phyloP scores from a whole-genome alignment of 106 monocot genomes.

The Posidonia australis region DNA sequence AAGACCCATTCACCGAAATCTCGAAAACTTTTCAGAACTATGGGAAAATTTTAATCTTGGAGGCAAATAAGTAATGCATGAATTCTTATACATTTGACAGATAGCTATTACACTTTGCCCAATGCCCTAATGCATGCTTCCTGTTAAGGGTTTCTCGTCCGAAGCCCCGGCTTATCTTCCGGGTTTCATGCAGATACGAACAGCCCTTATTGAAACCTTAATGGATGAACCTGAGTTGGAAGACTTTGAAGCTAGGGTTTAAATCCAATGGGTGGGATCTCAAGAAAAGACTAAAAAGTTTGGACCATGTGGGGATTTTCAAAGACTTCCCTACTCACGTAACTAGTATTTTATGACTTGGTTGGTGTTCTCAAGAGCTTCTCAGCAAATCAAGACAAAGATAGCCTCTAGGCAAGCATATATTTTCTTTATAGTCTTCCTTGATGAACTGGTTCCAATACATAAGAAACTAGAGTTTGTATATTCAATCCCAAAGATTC shows the following conservation, averaged over 20 bases:
- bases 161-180: slow-evolving; percentile 19
- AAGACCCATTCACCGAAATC: slow-evolving; percentile 2
- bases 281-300: slow-evolving; percentile 4
- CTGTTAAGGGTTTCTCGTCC: slow-evolving; percentile 12
- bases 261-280: slow-evolving; percentile 7
- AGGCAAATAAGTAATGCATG: no score
- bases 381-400: slow-evolving; percentile 10
- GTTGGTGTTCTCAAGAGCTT: not conserved
- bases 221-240: not conserved
- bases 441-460: not conserved
- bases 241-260: not conserved
- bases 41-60: not conserved
- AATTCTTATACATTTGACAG: not conserved
- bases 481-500: slow-evolving; percentile 12
- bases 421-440: not conserved
- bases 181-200: slow-evolving; percentile 3
- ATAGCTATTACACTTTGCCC: not conserved
- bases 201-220: not conserved
- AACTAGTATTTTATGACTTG: not conserved
- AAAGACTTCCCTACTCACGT: slow-evolving; percentile 1
- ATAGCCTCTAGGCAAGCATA: not conserved
- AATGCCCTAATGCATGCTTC: slow-evolving; percentile 12
- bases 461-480: not conserved
- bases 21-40: not conserved
- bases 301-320: slow-evolving; percentile 5